phyloP scores from a whole-genome alignment of 768 basidiomycete species.

The Pulveroboletus sp. region DNA sequence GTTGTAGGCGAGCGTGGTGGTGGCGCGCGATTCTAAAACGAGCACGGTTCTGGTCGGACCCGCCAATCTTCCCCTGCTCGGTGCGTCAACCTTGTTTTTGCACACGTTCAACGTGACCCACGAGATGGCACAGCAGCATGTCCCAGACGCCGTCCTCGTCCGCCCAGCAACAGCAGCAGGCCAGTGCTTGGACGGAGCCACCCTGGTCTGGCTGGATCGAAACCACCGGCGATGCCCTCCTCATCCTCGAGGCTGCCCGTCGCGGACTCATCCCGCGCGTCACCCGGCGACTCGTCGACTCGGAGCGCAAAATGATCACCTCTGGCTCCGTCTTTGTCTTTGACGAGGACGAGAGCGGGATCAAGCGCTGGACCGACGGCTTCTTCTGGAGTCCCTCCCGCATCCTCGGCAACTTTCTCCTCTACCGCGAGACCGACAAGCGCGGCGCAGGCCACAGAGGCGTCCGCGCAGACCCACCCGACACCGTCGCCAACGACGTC shows the following conservation, averaged over 20 bases:
- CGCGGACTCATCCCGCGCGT: slow-evolving; percentile 89
- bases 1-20: no score
- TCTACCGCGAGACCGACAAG: slow-evolving; percentile 94
- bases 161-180: slow-evolving; percentile 35
- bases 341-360: slow-evolving; percentile 95
- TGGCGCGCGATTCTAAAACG: slow-evolving; percentile 35
- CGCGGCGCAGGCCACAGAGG: slow-evolving; percentile 63
- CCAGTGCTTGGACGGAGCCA: slow-evolving; percentile 87
- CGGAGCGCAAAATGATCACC: slow-evolving; percentile 90
- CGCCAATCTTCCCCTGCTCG: slow-evolving; percentile 62
- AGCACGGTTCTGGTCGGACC: slow-evolving; percentile 43
- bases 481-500: slow-evolving; percentile 33
- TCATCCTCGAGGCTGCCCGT: slow-evolving; percentile 92
- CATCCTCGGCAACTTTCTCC: slow-evolving; percentile 91
- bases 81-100: slow-evolving; percentile 68
- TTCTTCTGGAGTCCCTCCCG: slow-evolving; percentile 92
- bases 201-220: slow-evolving; percentile 96
- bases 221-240: slow-evolving; percentile 91
- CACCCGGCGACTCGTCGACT: slow-evolving; percentile 87
- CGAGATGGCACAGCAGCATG: no score
- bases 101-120: no score
- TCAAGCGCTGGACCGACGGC: slow-evolving; percentile 98
- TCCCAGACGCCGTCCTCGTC: slow-evolving; percentile 28
- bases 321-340: slow-evolving; percentile 96
- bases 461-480: slow-evolving; percentile 40